Evolutionary conservation across 2,329 filamentous ascomycete genomes (phyloP).

Genomic region (Septoria petroselini): DNA sequence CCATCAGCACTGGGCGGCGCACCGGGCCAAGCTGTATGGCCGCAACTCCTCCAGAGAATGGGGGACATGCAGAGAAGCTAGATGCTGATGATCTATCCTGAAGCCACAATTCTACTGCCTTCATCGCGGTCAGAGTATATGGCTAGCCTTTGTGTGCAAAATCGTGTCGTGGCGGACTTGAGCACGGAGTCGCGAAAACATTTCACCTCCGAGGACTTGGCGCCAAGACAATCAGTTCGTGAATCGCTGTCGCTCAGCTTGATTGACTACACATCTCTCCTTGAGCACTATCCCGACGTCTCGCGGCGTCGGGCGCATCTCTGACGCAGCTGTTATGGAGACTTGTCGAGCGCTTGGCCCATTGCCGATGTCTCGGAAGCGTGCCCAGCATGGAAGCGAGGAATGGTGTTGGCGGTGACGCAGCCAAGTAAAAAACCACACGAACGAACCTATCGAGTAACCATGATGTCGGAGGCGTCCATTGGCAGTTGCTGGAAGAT

Average conservation of each 20-base stretch:
- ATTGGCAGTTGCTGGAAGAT: background rate
- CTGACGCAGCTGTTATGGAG: too few species aligned
- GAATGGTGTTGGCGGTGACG: slow-evolving; percentile 4
- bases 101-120: too few species aligned
- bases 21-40: too few species aligned
- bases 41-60: too few species aligned
- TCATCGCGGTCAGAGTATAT: too few species aligned
- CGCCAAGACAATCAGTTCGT: background rate
- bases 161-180: too few species aligned
- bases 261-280: background rate
- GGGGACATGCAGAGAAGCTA: too few species aligned
- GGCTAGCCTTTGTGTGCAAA: too few species aligned
- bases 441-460: background rate
- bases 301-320: too few species aligned
- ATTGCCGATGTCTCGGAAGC: background rate
- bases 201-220: background rate
- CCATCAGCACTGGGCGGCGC: too few species aligned
- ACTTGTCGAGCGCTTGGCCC: background rate
- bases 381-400: slow-evolving; percentile 9
- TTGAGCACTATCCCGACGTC: too few species aligned
- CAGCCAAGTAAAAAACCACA: slow-evolving; percentile 3
- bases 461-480: slow-evolving; percentile 10
- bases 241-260: background rate
- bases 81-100: too few species aligned
- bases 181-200: background rate